Evolutionary conservation across 306 rosid species (phyloP).

Genomic region (Mimosa pudica): DNA sequence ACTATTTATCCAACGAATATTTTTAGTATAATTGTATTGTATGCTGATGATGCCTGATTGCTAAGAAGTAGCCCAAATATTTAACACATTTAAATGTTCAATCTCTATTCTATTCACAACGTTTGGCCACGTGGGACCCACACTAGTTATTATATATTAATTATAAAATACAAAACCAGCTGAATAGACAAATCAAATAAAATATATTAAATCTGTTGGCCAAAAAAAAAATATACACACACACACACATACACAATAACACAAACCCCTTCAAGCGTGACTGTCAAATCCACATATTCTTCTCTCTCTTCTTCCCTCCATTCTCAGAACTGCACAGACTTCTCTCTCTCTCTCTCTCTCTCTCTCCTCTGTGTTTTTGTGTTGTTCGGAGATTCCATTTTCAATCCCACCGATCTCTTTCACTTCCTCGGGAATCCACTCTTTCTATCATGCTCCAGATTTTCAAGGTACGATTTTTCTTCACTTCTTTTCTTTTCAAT

Average conservation of each 20-base stretch:
- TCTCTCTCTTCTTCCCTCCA: slow-evolving; percentile 35
- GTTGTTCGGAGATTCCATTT: slow-evolving; percentile 64
- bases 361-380: neutral
- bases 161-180: neutral
- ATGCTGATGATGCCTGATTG: no score
- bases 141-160: neutral
- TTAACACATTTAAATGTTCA: no score
- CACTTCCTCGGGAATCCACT: slow-evolving; percentile 61
- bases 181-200: no score
- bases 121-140: neutral
- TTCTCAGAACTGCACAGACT: slow-evolving; percentile 43
- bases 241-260: neutral
- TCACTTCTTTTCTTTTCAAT: neutral
- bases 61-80: no score
- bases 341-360: neutral
- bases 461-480: slow-evolving; percentile 71
- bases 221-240: slow-evolving; percentile 35
- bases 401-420: slow-evolving; percentile 63
- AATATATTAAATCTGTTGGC: neutral
- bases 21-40: no score
- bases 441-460: slow-evolving; percentile 71
- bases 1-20: no score
- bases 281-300: slow-evolving; percentile 97
- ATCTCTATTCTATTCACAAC: no score
- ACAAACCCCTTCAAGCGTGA: slow-evolving; percentile 55